Base-by-base conservation (phyloP, 345 rosid genomes). In the Balakata baccata region DNA sequence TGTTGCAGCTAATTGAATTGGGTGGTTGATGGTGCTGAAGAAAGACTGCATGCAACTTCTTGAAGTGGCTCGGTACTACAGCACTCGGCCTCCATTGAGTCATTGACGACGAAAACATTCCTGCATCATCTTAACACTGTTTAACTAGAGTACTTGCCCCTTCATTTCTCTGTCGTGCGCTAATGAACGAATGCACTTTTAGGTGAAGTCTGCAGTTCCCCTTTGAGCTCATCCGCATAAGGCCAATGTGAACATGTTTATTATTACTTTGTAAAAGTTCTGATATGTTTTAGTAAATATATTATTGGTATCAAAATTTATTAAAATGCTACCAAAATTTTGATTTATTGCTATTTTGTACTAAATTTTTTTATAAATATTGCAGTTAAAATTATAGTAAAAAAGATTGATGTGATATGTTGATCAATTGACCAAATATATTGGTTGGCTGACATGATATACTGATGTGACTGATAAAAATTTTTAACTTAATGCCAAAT, bases 11-110 rank as follows among this genome's bases (percentile, higher is more conserved):
- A 10, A 46, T 6, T n/a, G 22, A 11, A 29, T 71, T 25, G 25
- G 13, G 43, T 18, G 22, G 57, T 12, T 45, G 38, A 71, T 70
- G 62, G 13, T 53, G 62, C 41, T 70, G 41, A 70, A 56, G 39
- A 20, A 57, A 22, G 23, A 57, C 25, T 45, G 43, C 3, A 71
- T 4, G 57, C 11, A 47, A 60, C 39, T 49, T 37, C 60, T 43
- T 49, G 53, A 22, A 58, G 41, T 14, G 43, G 66, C 56, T 47
- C 9, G 20, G 43, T 5, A n/a, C 34, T 53, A n/a, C 56, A 41
- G 53, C 11, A 56, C 46, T 22, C 54, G 16, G 17, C 74, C 38
- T 11, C 45, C 43, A 9, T 47, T 34, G 16, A 16, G 6, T 43
- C 43, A 9, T 47, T 34, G 16, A 16, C 9, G 34, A 46, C 7